These are phyloP conservation scores for Haemoproteus tartakovskyi DNA, from an alignment of 169 alveolate species.

Conservation along the genomic window DNA sequence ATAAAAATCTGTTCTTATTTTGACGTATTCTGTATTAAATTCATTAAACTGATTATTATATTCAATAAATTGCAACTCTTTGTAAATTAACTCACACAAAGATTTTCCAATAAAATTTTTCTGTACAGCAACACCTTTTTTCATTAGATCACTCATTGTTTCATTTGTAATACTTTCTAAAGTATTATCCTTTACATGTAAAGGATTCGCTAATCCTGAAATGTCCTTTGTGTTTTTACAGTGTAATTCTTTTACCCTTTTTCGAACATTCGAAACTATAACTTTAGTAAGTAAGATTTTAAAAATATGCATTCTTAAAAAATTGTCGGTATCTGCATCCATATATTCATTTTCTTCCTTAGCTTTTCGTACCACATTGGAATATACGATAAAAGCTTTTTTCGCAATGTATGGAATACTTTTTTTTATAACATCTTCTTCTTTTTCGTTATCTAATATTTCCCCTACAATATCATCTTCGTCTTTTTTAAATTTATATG, in stretches of 20 bases:
- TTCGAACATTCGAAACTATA: constrained; percentile 13
- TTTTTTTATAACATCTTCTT: constrained; percentile 31
- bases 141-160: constrained; percentile 59
- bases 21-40: constrained; percentile 46
- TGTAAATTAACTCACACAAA: constrained; percentile 24
- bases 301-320: constrained; percentile 58
- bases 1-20: constrained; percentile 56
- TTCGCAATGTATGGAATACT: constrained; percentile 16
- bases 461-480: constrained; percentile 64
- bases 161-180: constrained; percentile 39
- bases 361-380: constrained; percentile 40
- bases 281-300: constrained; percentile 25
- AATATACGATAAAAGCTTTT: constrained; percentile 36
- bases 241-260: constrained; percentile 34
- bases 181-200: constrained; percentile 38
- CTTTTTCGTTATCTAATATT: constrained; percentile 56
- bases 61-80: constrained; percentile 50
- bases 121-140: constrained; percentile 33
- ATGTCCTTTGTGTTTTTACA: constrained; percentile 51
- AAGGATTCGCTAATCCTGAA: constrained; percentile 54
- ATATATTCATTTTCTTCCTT: constrained; percentile 18
- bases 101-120: constrained; percentile 40
- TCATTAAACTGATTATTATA: constrained; percentile 62
- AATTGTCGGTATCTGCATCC: constrained; percentile 39
- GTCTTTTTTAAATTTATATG: constrained; percentile 54